A percentile compares a stretch with the other conserved stretches of the same genome.
phyloP scores from a whole-genome alignment of 2,329 filamentous ascomycete species.

The Grosmannia serpens region DNA sequence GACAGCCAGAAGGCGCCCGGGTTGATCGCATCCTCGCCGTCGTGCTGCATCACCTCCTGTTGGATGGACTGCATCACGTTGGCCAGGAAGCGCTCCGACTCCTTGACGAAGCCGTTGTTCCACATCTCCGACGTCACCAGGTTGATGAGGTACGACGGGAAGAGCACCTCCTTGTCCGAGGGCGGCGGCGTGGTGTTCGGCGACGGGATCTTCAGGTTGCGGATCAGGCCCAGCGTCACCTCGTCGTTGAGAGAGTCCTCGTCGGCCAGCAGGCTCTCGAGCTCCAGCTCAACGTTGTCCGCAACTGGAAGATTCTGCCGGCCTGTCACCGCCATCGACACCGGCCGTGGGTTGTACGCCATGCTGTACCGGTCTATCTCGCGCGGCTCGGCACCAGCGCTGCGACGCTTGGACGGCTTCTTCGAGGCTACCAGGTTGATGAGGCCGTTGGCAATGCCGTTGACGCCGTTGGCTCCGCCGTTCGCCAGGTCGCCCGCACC shows the following conservation, averaged over 20 bases:
- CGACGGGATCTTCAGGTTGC: slow-evolving; percentile 89
- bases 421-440: slow-evolving; percentile 97
- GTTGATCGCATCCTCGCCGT: slow-evolving; percentile 94
- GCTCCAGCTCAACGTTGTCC: slow-evolving; percentile 89
- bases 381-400: slow-evolving; percentile 75
- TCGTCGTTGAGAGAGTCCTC: slow-evolving; percentile 95
- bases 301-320: slow-evolving; percentile 57
- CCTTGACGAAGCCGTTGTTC: slow-evolving; percentile 99
- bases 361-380: slow-evolving; percentile 83
- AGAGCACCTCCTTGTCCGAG: slow-evolving; percentile 95
- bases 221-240: slow-evolving; percentile 89
- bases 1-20: slow-evolving; percentile 97
- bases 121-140: slow-evolving; percentile 99
- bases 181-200: slow-evolving; percentile 79
- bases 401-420: slow-evolving; percentile 81
- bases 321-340: slow-evolving; percentile 81
- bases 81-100: slow-evolving; percentile 94
- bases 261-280: slow-evolving; percentile 86
- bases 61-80: slow-evolving; percentile 99
- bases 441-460: slow-evolving; percentile 32
- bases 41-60: slow-evolving; percentile 98
- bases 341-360: slow-evolving; percentile 86
- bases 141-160: slow-evolving; percentile 98
- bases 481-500: slow-evolving; percentile 43
- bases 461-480: slow-evolving; percentile 27